Base-by-base conservation (phyloP, 106 monocot species). In the Dendrobium chrysotoxum region DNA sequence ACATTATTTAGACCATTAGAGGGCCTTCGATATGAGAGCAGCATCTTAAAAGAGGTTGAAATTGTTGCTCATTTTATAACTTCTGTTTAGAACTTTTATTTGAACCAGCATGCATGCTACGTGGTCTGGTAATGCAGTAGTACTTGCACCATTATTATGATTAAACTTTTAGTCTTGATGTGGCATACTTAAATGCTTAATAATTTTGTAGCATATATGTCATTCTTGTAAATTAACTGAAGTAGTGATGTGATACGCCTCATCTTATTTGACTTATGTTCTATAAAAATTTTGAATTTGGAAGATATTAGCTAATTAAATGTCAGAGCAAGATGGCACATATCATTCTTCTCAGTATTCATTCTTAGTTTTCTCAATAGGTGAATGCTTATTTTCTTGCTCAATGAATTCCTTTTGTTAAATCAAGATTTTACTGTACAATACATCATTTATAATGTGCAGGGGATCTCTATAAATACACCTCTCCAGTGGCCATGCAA, bases 401-500 rank as follows among this genome's bases (percentile, higher is more conserved):
- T 28, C 40, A 45, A 40, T 47, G 5, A 46, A 28, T 50, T 76
- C 9, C 46, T 35, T 76, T 47, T 26, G 26, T 26, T 45, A 75
- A 41, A 44, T 42, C 44, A 76, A 13, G 16, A 74, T 21, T 76
- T 47, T 50, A 17, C 13, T 47, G 17, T 4, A 76, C 16, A 23
- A 2, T 45, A 23, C 42, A 30, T 76, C 64, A 77, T 75, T 81
- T 77, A 42, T 58, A 75, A 72, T 28, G 86, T 55, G 8, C 84
- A 99, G 99, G 99, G 99, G 64, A 99, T 99, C 85, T 81, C 87
- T 58, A 83, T 99, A 74, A 92, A 91, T 80, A 84, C 91, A 70
- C 91, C 99, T 47, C 44, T 99, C 17, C 99, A 99, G 79, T 99
- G 99, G 95, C 91, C 99, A 67, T 88, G 76, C 66, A 91, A 65